A percentile compares a stretch with the other conserved stretches of the same genome.
phyloP scores from a whole-genome alignment of 805 yeast species.

The Zygosaccharomyces siamensis region DNA sequence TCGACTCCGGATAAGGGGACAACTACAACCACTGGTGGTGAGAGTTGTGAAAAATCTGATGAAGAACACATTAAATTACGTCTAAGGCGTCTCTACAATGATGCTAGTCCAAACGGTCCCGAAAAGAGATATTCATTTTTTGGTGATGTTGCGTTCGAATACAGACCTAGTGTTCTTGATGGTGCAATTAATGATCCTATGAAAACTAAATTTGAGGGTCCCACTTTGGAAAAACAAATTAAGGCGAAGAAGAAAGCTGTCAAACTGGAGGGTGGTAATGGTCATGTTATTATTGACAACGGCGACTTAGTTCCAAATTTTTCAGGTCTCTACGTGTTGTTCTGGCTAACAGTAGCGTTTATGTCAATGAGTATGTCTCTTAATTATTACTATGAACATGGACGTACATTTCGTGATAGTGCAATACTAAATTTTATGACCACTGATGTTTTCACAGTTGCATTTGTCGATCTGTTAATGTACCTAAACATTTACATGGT shows the following conservation, averaged over 20 bases:
- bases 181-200: slow-evolving; percentile 32
- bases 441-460: slow-evolving; percentile 62
- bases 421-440: slow-evolving; percentile 55
- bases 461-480: slow-evolving; percentile 67
- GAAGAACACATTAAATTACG: slow-evolving; percentile 11
- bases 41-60: not conserved
- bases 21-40: not conserved
- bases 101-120: slow-evolving; percentile 23
- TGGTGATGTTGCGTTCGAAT: slow-evolving; percentile 47
- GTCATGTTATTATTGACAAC: slow-evolving; percentile 9
- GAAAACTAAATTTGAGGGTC: slow-evolving; percentile 28
- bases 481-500: slow-evolving; percentile 62
- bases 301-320: slow-evolving; percentile 37
- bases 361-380: slow-evolving; percentile 49
- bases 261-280: slow-evolving; percentile 3
- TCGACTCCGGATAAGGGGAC: not conserved
- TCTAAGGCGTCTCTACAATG: slow-evolving; percentile 18
- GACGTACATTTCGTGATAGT: slow-evolving; percentile 40
- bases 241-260: slow-evolving; percentile 9
- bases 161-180: slow-evolving; percentile 51
- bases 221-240: slow-evolving; percentile 27
- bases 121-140: slow-evolving; percentile 40
- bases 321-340: slow-evolving; percentile 75
- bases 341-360: slow-evolving; percentile 66
- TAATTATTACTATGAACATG: slow-evolving; percentile 44